Conservation (phyloP, 2,329 filamentous ascomycete genomes). For the Colletotrichum siamense region DNA sequence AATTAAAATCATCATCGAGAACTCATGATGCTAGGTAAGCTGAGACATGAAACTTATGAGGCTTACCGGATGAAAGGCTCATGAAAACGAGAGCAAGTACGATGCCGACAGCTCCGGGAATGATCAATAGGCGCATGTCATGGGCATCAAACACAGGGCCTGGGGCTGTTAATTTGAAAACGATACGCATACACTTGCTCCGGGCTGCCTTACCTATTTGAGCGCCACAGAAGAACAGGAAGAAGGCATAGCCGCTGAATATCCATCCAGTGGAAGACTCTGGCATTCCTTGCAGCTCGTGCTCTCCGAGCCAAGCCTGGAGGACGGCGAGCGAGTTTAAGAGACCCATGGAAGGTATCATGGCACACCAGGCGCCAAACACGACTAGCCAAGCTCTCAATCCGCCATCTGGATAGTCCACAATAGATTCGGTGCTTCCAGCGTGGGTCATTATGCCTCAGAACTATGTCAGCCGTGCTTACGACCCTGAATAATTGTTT, state of each 20-base stretch:
- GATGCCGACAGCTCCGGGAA: neutral
- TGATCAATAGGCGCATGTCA: neutral
- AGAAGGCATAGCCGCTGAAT: slow-evolving; percentile 72
- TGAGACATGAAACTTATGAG: neutral
- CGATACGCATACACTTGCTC: neutral
- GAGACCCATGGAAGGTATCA: slow-evolving; percentile 69
- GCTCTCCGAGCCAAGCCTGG: slow-evolving; percentile 66
- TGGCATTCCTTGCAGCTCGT: slow-evolving; percentile 65
- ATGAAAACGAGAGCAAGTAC: neutral
- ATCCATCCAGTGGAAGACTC: slow-evolving; percentile 74
- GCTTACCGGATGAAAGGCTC: neutral
- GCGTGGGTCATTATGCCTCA: neutral
- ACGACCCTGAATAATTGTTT: neutral
- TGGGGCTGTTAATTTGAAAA: neutral
- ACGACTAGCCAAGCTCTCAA: slow-evolving; percentile 72
- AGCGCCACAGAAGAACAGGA: slow-evolving; percentile 73
- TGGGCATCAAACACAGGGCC: neutral
- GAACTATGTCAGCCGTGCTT: neutral
- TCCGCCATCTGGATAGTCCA: slow-evolving; percentile 73
- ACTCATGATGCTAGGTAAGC: neutral
- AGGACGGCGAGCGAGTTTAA: slow-evolving; percentile 71
- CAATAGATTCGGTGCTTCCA: neutral
- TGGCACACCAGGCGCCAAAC: slow-evolving; percentile 71
- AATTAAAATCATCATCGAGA: neutral
- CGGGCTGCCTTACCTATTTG: slow-evolving; percentile 56